Conservation (phyloP, 2,329 filamentous ascomycete species). For the Monosporascus sp. region DNA sequence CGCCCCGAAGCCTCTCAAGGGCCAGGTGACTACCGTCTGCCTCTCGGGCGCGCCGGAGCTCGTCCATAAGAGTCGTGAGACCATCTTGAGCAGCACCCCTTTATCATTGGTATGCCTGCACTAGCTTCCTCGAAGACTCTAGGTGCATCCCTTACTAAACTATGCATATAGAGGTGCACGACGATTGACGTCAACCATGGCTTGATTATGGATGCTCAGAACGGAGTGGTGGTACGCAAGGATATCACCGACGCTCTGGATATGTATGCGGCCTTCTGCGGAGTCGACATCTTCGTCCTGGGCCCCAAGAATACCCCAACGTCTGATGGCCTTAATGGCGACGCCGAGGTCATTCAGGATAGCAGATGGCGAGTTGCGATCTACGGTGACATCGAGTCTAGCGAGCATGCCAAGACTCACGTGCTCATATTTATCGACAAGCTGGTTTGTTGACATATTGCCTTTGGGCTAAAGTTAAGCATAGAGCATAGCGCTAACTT, state of each 20-base stretch:
- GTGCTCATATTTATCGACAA: constrained; percentile 97
- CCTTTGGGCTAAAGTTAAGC: neutral
- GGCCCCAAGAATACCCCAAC: constrained; percentile 83
- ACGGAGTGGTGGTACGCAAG: constrained; percentile 64
- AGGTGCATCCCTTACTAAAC: constrained; percentile 20
- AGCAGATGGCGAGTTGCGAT: constrained; percentile 89
- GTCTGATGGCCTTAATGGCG: constrained; percentile 67
- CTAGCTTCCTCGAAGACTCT: constrained; percentile 7
- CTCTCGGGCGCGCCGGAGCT: constrained; percentile 82
- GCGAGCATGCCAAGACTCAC: constrained; percentile 94
- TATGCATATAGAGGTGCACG: constrained; percentile 67
- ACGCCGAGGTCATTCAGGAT: constrained; percentile 77
- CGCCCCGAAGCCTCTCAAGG: constrained; percentile 66
- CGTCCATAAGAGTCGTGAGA: constrained; percentile 84
- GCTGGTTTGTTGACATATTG: constrained; percentile 52
- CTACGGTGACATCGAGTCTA: constrained; percentile 90
- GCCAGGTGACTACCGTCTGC: constrained; percentile 79
- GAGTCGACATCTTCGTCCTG: constrained; percentile 93
- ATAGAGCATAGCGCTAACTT: constrained; percentile 12
- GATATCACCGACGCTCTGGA: constrained; percentile 81
- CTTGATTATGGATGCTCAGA: constrained; percentile 70
- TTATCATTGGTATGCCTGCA: constrained; percentile 73
- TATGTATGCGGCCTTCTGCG: constrained; percentile 79
- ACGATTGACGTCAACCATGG: constrained; percentile 90
- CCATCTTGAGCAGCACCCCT: constrained; percentile 84